Evolutionary conservation across 1,284 basidiomycete species (phyloP), one percentile per base, ranked within the genome.

Genomic region (Mrakiaceae sp.): DNA sequence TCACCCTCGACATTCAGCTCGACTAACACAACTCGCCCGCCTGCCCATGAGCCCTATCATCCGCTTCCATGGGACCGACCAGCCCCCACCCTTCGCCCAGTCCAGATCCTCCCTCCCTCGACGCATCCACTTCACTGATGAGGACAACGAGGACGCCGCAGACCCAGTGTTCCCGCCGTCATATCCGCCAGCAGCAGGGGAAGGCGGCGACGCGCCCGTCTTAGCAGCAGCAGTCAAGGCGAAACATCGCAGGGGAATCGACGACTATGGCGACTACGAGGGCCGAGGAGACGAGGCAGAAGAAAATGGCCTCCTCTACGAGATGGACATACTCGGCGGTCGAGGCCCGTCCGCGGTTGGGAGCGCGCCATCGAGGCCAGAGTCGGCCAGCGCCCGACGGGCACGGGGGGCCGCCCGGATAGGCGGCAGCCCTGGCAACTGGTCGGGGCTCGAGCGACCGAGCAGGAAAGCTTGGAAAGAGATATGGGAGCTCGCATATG

Each of bases 31-130:
- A 16, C n/a, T 54, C 14, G 5, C n/a, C 53, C 39, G 27, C 53
- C 6, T 0, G 10, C 5, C 54, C 63, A 66, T 66, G 64, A 52
- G 48, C 14, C 64, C 64, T 16, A 66, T 66, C 60, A 60, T 66
- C 64, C 57, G n/a, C 5, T 62, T 66, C 44, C 60, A 56, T 47
- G 47, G 59, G 44, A 50, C 62, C 39, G 46, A 46, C 10, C 54
- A 47, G 16, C 64, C 64, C 40, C 64, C 64, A 5, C 60, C 60
- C 27, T 66, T 66, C 58, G n/a, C 11, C 9, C 8, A n/a, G 40
- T 43, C 55, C n/a, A n/a, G n/a, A 4, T 8, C 40, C 42, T 57
- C n/a, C 8, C 4, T 44, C 9, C 49, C 47, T 27, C 63, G 39
- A n/a, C 44, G 14, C 3, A 14, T 52, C 47, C 53, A 5, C 3